Evolutionary conservation across 352 stramenopile genomes (phyloP).

Genomic region (Pythium rhizo-oryzae): DNA sequence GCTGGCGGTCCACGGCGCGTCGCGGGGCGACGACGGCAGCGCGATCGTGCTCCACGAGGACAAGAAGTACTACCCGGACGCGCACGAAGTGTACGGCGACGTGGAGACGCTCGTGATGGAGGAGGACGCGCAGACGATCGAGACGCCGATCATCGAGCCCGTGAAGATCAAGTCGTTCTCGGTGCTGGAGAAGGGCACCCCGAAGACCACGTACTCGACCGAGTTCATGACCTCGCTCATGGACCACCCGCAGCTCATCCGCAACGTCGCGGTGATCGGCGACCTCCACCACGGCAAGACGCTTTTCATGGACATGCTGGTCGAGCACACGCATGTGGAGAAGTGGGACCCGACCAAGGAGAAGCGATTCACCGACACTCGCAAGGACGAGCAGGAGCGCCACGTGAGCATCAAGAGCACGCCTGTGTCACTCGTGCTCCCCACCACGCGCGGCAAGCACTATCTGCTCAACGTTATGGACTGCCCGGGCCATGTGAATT

Average conservation of each 20-base stretch:
- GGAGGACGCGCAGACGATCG: conserved; percentile 98
- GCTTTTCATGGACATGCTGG: conserved; percentile 91
- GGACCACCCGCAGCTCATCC: conserved; percentile 87
- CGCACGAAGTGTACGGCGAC: conserved; percentile 96
- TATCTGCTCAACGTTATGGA: conserved; percentile 97
- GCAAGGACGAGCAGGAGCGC: conserved; percentile 97
- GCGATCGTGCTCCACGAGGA: conserved; percentile 99
- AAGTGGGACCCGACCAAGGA: conserved; percentile 83
- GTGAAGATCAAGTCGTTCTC: conserved; percentile 95
- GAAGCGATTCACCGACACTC: conserved; percentile 94
- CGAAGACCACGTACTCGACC: conserved; percentile 88
- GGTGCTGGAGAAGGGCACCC: conserved; percentile 78
- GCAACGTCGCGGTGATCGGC: conserved; percentile 97
- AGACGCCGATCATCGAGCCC: conserved; percentile 98
- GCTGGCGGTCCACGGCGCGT: conserved; percentile 44
- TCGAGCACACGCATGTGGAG: conserved; percentile 88
- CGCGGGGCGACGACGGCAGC: conserved; percentile 58
- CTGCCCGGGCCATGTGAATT: conserved; percentile 97
- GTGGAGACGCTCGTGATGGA: conserved; percentile 98
- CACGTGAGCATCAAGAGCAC: conserved; percentile 97
- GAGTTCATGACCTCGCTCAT: conserved; percentile 91
- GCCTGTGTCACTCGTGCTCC: conserved; percentile 94
- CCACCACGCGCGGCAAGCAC: conserved; percentile 94
- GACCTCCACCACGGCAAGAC: conserved; percentile 97
- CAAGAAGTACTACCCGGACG: conserved; percentile 99